Evolutionary conservation across 768 basidiomycete genomes (phyloP).

Genomic region (Kwoniella newhampshirensis): DNA sequence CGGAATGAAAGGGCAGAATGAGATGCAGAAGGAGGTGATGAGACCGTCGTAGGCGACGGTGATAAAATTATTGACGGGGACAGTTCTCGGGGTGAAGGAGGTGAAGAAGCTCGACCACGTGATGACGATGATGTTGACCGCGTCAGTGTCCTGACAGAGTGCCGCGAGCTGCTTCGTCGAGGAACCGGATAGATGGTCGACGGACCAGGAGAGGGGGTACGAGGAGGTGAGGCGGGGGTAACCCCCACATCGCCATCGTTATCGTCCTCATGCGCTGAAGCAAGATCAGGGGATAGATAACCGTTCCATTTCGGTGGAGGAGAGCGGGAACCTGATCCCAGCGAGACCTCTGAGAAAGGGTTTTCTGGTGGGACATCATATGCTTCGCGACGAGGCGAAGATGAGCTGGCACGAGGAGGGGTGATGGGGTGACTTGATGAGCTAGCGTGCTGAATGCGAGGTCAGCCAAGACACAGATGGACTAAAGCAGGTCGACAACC

Average conservation of each 20-base stretch:
- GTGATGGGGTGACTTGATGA: not conserved
- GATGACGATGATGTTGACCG: not conserved
- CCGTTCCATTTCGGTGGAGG: not conserved
- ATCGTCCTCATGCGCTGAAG: not conserved
- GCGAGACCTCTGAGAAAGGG: conserved; percentile 4
- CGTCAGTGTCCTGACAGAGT: not conserved
- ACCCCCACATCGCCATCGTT: conserved; percentile 16
- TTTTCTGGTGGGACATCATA: not conserved
- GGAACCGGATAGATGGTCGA: conserved; percentile 1
- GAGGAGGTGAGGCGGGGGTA: conserved; percentile 4
- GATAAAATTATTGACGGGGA: conserved; percentile 11
- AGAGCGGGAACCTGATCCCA: conserved; percentile 2
- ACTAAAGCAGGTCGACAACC: too few species aligned
- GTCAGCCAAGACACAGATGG: too few species aligned
- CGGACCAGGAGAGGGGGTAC: conserved; percentile 5
- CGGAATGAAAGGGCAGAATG: not conserved
- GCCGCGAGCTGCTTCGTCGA: not conserved
- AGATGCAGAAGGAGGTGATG: conserved; percentile 9
- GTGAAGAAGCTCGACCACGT: conserved; percentile 1
- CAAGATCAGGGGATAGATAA: not conserved
- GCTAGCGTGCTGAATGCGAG: not conserved
- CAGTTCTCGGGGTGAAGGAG: conserved; percentile 6
- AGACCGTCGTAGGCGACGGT: conserved; percentile 12
- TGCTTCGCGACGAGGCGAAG: conserved; percentile 1
- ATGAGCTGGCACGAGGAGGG: not conserved